phyloP scores from a whole-genome alignment of 1,284 basidiomycete species.

The Uromyces viciae-fabae region DNA sequence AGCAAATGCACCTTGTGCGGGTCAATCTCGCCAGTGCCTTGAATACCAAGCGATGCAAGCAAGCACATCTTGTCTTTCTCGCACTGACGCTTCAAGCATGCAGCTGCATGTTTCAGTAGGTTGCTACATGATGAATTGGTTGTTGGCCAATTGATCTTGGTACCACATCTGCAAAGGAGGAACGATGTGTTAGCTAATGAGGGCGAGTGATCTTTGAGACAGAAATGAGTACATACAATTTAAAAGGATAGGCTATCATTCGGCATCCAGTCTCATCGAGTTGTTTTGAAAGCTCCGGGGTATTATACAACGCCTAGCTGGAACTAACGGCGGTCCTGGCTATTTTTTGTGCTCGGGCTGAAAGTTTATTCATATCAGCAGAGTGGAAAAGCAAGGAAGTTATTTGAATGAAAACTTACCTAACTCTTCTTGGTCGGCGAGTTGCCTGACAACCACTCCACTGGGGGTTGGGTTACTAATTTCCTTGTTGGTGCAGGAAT shows the following conservation, averaged over 20 bases:
- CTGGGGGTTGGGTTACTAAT: neutral
- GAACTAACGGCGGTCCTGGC: neutral
- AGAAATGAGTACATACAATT: neutral
- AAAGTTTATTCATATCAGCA: neutral
- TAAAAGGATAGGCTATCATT: neutral
- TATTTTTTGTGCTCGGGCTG: slow-evolving; percentile 5
- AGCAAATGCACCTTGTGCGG: neutral
- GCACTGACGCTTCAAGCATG: neutral
- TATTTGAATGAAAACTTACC: neutral
- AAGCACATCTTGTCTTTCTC: neutral
- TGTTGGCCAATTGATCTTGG: neutral
- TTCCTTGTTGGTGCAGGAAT: too few relatives aligned
- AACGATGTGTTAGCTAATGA: too few relatives aligned
- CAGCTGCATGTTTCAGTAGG: neutral
- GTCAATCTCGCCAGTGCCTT: neutral
- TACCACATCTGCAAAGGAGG: neutral
- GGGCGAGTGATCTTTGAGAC: neutral
- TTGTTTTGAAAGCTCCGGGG: neutral
- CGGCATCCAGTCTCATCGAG: neutral
- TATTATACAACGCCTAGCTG: neutral
- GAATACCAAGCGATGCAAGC: neutral
- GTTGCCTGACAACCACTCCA: neutral
- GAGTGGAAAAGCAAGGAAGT: too few relatives aligned
- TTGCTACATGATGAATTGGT: slow-evolving; percentile 2
- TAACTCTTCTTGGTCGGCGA: neutral